Evolutionary conservation across 495 filamentous ascomycete species (phyloP), one percentile per base, ranked within the genome.

Genomic region (Xylaria longipes): DNA sequence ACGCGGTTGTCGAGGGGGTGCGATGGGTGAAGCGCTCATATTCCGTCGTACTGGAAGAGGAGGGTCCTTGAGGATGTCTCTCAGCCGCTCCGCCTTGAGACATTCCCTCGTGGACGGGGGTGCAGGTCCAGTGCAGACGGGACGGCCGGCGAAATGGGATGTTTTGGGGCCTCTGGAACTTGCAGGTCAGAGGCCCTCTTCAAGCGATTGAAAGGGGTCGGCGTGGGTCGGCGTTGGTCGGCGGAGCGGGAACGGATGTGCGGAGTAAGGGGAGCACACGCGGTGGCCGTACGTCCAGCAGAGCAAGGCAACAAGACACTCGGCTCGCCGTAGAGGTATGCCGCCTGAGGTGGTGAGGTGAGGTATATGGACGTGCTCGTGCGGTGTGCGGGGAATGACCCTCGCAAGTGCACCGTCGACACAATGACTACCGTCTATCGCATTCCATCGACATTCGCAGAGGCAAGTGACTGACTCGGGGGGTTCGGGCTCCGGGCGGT

Each of bases 301-400:
- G 33, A 71, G 17, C 17, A 66, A 43, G 54, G 60, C 22, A 33
- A 50, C 14, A 17, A 27, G 43, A 45, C 60, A 43, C 45, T 71
- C 65, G 46, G 31, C n/a, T 72, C 65, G 72, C 65, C 25, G 67
- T 33, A 56, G 73, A 56, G 48, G 15, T 48, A 58, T 62, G 68
- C 45, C 63, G 48, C 50, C 57, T 66, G 60, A 29, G 35, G 67
- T 52, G 64, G 54, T 64, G 70, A 72, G 74, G 66, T 72, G 65
- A 76, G 77, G 70, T 68, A 52, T 29, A 65, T 35, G 60, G 17
- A 66, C 39, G 69, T 65, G 69, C 62, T 66, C 50, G 73, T 80
- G 81, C 79, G 80, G 79, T 84, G 82, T 86, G 85, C 85, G 86
- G 85, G 85, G 85, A 86, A 84, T 73, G 75, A 81, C 85, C 82